Conservation (phyloP, 768 basidiomycete species). For the Lanmaoa pseudosensibilis region DNA sequence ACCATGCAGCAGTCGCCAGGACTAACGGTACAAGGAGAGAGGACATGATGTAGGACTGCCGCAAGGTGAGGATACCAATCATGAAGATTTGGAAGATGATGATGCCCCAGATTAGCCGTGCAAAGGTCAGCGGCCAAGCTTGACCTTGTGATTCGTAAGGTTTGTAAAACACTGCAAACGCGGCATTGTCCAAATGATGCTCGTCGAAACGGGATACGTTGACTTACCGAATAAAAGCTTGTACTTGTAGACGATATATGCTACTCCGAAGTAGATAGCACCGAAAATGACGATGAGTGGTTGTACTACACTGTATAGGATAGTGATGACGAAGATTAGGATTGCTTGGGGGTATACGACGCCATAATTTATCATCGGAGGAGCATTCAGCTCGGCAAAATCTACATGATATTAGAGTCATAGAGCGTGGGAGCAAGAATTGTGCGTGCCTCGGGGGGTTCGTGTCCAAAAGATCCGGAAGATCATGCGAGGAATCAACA, state of each 20-base stretch:
- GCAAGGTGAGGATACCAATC: conserved; percentile 88
- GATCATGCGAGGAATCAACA: conserved; percentile 77
- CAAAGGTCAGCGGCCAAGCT: conserved; percentile 96
- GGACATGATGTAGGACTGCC: conserved; percentile 55
- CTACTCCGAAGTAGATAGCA: conserved; percentile 93
- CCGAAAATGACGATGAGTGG: conserved; percentile 95
- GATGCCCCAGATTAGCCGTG: conserved; percentile 88
- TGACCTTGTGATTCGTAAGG: conserved; percentile 97
- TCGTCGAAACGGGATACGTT: background rate
- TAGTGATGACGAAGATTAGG: conserved; percentile 90
- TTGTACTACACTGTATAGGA: conserved; percentile 94
- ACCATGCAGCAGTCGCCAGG: conserved; percentile 72
- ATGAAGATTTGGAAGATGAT: conserved; percentile 94
- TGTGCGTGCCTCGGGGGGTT: conserved; percentile 78
- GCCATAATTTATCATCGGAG: conserved; percentile 98
- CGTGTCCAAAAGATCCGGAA: conserved; percentile 76
- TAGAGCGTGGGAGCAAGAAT: background rate
- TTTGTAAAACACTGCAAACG: conserved; percentile 85
- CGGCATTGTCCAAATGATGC: background rate
- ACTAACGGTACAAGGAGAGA: conserved; percentile 75
- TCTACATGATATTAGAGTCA: conserved; percentile 48
- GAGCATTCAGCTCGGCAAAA: conserved; percentile 93
- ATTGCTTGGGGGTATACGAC: conserved; percentile 97
- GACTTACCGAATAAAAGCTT: conserved; percentile 88
- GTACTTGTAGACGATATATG: conserved; percentile 97